phyloP scores from a whole-genome alignment of 2,329 filamentous ascomycete genomes.

The Metarhizium brunneum region DNA sequence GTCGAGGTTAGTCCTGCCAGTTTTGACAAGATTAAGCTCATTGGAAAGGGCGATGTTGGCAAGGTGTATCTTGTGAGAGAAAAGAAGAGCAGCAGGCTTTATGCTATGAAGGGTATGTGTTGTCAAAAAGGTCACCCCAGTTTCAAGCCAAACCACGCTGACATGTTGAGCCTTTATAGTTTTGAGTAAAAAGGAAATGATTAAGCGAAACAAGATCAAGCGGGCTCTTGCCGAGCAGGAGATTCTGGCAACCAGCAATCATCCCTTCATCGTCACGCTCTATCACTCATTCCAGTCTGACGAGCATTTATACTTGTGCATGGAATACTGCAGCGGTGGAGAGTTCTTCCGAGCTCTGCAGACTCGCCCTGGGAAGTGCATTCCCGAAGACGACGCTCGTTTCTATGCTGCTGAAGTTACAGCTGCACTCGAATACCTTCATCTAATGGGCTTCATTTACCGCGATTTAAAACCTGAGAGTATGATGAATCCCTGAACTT shows the following conservation, averaged over 20 bases:
- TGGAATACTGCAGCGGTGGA: constrained; percentile 98
- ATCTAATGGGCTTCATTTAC: constrained; percentile 99
- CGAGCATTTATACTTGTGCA: constrained; percentile 97
- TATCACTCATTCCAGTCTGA: constrained; percentile 99
- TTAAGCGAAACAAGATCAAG: constrained; percentile 99
- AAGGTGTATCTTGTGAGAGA: constrained; percentile 97
- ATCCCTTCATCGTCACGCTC: constrained; percentile 96
- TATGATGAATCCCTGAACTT: constrained; percentile 40
- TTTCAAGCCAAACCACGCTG: neutral
- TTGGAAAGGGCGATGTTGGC: constrained; percentile 96
- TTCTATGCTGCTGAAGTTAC: constrained; percentile 98
- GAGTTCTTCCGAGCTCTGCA: constrained; percentile 97
- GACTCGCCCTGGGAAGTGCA: constrained; percentile 93
- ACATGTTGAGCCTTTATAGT: constrained; percentile 43
- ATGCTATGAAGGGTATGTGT: constrained; percentile 90
- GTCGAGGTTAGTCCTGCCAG: constrained; percentile 92
- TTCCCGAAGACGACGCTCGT: constrained; percentile 89
- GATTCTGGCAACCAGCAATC: constrained; percentile 95
- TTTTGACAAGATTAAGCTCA: constrained; percentile 99
- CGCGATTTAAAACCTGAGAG: constrained; percentile 96
- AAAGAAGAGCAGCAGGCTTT: constrained; percentile 91
- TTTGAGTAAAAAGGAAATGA: constrained; percentile 99
- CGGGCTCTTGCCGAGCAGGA: constrained; percentile 94
- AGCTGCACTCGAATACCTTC: constrained; percentile 89
- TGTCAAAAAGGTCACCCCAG: neutral